A percentile compares a stretch with the other conserved stretches of the same genome.
phyloP scores from a whole-genome alignment of 2,329 filamentous ascomycete genomes.

The Xylariaceae sp. region DNA sequence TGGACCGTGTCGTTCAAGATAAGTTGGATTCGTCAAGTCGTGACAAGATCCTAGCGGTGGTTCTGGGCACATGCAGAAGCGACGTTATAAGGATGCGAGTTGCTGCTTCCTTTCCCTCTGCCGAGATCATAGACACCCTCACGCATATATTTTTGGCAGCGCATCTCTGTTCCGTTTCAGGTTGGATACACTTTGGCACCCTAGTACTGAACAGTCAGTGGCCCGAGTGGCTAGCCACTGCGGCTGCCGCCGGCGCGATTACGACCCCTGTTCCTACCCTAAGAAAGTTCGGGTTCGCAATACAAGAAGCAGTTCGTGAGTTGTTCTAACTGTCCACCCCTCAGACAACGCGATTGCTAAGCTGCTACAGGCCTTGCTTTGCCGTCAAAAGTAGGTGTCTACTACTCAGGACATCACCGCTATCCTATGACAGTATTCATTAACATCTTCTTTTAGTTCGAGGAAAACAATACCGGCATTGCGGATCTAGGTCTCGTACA shows the following conservation, averaged over 20 bases:
- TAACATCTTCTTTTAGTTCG: slow-evolving; percentile 46
- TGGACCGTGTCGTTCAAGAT: slow-evolving; percentile 50
- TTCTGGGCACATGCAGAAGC: slow-evolving; percentile 63
- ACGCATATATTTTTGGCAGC: slow-evolving; percentile 65
- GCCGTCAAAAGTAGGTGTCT: slow-evolving; percentile 37
- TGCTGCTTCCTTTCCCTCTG: slow-evolving; percentile 62
- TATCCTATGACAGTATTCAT: not conserved
- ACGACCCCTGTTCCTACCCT: slow-evolving; percentile 62
- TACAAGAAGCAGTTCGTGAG: slow-evolving; percentile 58
- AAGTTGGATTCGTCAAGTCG: slow-evolving; percentile 55
- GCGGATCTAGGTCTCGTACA: slow-evolving; percentile 57
- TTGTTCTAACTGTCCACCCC: slow-evolving; percentile 14
- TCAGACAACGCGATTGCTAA: slow-evolving; percentile 16
- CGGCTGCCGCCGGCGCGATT: slow-evolving; percentile 65
- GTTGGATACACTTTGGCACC: slow-evolving; percentile 67
- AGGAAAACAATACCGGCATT: slow-evolving; percentile 54
- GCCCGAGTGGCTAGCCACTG: slow-evolving; percentile 65
- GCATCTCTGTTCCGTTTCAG: slow-evolving; percentile 61
- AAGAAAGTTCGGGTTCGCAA: slow-evolving; percentile 64
- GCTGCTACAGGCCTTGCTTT: slow-evolving; percentile 40
- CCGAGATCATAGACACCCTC: slow-evolving; percentile 58
- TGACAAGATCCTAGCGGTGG: slow-evolving; percentile 68
- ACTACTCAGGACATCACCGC: slow-evolving; percentile 2
- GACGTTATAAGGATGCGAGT: slow-evolving; percentile 57
- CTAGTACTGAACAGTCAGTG: slow-evolving; percentile 61